Evolutionary conservation across 208 protist genomes (phyloP).

Genomic region (Naegleria gruberi): DNA sequence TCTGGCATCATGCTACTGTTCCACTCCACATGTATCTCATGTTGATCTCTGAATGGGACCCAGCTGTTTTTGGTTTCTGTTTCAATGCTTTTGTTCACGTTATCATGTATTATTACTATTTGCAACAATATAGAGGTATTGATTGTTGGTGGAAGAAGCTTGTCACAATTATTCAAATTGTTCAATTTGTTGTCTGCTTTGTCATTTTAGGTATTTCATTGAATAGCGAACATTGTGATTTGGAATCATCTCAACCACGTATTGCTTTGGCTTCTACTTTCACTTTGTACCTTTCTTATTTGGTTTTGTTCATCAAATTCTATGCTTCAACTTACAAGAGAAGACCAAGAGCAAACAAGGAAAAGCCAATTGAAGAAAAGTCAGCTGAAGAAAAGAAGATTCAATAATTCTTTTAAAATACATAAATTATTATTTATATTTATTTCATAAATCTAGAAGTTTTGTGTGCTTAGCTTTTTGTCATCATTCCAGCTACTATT

Average conservation of each 20-base stretch:
- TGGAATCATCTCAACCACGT: background rate
- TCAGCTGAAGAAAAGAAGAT: background rate
- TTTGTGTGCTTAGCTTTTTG: no score
- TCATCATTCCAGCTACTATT: no score
- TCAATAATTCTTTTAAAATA: background rate
- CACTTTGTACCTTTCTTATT: background rate
- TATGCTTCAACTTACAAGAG: background rate
- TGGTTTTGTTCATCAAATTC: background rate
- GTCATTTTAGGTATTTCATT: background rate
- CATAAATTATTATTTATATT: background rate
- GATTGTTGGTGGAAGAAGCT: conserved; percentile 10
- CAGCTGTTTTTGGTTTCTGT: background rate
- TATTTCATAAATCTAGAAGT: no score
- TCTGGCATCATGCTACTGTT: conserved; percentile 14
- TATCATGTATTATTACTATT: conserved; percentile 80
- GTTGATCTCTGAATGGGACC: conserved; percentile 2
- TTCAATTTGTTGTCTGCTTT: conserved; percentile 9
- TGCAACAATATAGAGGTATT: conserved; percentile 65
- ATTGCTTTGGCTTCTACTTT: background rate
- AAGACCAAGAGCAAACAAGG: background rate
- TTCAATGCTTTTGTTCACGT: conserved; percentile 64
- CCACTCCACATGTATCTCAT: conserved; percentile 6
- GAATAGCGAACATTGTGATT: background rate
- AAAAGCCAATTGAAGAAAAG: background rate
- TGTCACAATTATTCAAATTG: background rate